These are phyloP conservation scores for Eimeria maxima DNA, from an alignment of 169 alveolate species.

Conservation along the genomic window DNA sequence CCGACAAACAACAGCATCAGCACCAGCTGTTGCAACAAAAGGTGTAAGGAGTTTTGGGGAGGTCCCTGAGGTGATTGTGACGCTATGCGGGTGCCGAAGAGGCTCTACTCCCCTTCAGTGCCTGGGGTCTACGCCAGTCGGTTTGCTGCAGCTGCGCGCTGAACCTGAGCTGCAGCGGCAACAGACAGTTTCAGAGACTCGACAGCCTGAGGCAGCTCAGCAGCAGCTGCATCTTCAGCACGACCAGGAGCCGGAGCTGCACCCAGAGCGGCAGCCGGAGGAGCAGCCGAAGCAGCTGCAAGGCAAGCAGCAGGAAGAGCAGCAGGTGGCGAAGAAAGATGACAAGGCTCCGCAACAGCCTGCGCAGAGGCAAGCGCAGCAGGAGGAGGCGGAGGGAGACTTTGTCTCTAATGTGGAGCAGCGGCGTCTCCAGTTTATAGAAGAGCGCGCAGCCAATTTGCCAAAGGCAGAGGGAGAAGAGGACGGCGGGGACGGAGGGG, in stretches of 20 bases:
- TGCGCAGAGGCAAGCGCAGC: neutral
- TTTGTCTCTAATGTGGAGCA: neutral
- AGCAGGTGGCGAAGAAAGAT: neutral
- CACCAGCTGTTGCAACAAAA: neutral
- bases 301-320: neutral
- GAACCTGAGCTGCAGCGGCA: conserved; percentile 76
- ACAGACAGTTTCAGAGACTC: neutral
- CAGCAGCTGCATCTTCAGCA: neutral
- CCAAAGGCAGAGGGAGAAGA: neutral
- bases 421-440: conserved; percentile 67
- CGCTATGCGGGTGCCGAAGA: conserved; percentile 86
- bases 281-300: neutral
- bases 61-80: neutral
- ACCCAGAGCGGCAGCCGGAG: neutral
- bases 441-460: conserved; percentile 64
- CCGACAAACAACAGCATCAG: neutral
- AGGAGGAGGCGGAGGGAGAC: neutral
- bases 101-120: conserved; percentile 60
- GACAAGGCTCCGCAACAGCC: neutral
- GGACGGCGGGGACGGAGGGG: conserved; percentile 8
- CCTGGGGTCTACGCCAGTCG: conserved; percentile 44
- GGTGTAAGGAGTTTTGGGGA: neutral
- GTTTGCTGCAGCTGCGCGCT: conserved; percentile 77
- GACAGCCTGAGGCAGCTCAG: neutral
- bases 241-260: neutral